Conservation (phyloP, 2,329 filamentous ascomycete genomes). For the Hymenoscyphus salicellus region DNA sequence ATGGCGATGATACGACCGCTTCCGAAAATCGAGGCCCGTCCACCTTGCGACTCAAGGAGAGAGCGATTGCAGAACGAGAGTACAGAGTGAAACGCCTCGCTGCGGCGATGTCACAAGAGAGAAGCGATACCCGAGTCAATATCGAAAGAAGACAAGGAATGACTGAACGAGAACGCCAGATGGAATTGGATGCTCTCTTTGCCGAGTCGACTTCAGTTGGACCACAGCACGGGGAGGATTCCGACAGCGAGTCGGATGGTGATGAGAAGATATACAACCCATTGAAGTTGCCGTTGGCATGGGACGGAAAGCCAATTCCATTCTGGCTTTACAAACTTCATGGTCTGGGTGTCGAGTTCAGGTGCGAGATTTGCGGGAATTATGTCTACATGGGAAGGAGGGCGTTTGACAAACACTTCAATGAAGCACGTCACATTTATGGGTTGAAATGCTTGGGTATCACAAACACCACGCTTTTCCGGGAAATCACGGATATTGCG, state of each 20-base stretch:
- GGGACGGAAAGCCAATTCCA: slow-evolving; percentile 98
- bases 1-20: slow-evolving; percentile 27
- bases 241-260: slow-evolving; percentile 68
- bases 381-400: slow-evolving; percentile 98
- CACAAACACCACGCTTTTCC: slow-evolving; percentile 83
- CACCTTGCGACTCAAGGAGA: slow-evolving; percentile 68
- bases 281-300: slow-evolving; percentile 88
- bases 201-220: slow-evolving; percentile 49
- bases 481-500: slow-evolving; percentile 89
- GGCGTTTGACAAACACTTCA: slow-evolving; percentile 98
- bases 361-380: slow-evolving; percentile 95
- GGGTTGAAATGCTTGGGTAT: slow-evolving; percentile 92
- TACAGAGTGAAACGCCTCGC: slow-evolving; percentile 77
- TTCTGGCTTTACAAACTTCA: slow-evolving; percentile 99
- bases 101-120: slow-evolving; percentile 78
- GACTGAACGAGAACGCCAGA: slow-evolving; percentile 92
- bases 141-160: slow-evolving; percentile 96
- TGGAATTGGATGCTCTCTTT: slow-evolving; percentile 87
- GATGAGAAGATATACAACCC: slow-evolving; percentile 94
- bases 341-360: slow-evolving; percentile 88
- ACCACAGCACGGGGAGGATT: slow-evolving; percentile 42
- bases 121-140: slow-evolving; percentile 86
- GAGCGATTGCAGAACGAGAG: slow-evolving; percentile 85
- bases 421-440: slow-evolving; percentile 87
- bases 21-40: slow-evolving; percentile 34